Base-by-base conservation (phyloP, 1,284 basidiomycete genomes). In the Trichosporon faecale region DNA sequence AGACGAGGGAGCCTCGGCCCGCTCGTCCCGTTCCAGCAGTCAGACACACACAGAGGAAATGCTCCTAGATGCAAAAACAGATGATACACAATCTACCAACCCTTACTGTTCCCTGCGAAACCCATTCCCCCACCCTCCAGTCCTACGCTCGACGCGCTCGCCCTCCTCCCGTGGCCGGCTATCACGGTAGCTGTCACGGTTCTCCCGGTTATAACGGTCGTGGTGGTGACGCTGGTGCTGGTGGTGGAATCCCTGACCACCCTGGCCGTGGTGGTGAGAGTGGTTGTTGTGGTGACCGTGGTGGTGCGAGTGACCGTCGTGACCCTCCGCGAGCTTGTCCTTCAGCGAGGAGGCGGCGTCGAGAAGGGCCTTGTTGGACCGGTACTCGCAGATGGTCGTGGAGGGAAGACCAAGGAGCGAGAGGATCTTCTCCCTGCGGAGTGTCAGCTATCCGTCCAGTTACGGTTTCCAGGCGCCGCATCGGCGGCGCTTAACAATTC, bases 361-460 rank as follows among this genome's bases (percentile, higher is more conserved):
- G 18, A 84, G 74, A 7, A 83, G 72, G 11, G 80, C 77, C 60
- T 77, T 77, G 74, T 84, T 84, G 12, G 83, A 80, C 23, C 82
- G 79, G 73, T 84, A 84, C 70, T 84, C 84, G 70, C 82, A 82
- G 57, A 73, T 71, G 16, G 83, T 83, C 5, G 75, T 69, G 16
- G 79, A 64, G 0, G 84, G 81, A 0, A 84, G 77, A 33, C 68
- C 71, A 18, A 84, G 80, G 3, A 84, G 69, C 25, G 75, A 68
- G 31, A 83, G 73, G 55, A 84, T 83, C 72, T 82, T 81, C 67
- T 83, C 83, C 69, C 82, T 84, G 66, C 16, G 33, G 66, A 11
- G 63, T 18, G 70, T 68, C 70, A 74, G 67, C 40, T n/a, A 46
- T 21, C 18, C 21, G 9, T 21, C 23, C 16, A 44, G 2, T 3